Base-by-base conservation (phyloP, 179 eudicot genomes). In the Patellifolia procumbens region DNA sequence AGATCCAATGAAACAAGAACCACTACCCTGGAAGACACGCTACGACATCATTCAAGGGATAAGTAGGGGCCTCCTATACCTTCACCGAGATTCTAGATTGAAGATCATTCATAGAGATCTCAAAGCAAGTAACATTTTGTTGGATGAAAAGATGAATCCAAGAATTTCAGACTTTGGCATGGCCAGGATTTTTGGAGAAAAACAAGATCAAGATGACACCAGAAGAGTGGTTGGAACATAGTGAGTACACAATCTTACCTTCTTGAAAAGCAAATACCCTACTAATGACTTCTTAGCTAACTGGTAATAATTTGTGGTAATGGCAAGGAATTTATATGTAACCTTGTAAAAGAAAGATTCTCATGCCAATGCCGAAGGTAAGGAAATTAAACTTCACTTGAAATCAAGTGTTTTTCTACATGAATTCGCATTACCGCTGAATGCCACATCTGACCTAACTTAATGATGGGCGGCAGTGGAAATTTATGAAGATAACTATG, bases 151-250 rank as follows among this genome's bases (percentile, higher is more conserved):
- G 19, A 51, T 67, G 31, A 67, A 67, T 39, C 71, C 71, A 15
- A 67, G 1, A 43, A 67, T 67, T 11, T 42, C 71, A 42, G 71
- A 67, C 71, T 67, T 67, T 29, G 71, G 71, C 52, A 67, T 67
- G 71, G 71, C 71, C 19, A 67, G 71, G 31, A 67, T 67, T 24
- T 67, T 67, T 67, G 51, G 29, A 22, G 72, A 7, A 8, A 68
- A 68, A 68, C 72, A 68, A 46, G 72, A 68, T 26, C 55, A 68
- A 68, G 72, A 68, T 68, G 72, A 68, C 53, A 68, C 72, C 6
- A 45, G 37, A 68, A 68, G 55, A 53, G 22, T 68, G 15, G 72
- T 46, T 28, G 56, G 72, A 7, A 68, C 72, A 68, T 68, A 43
- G 72, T 68, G 46, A 46, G 72, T 46, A 45, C 72, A 43, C 26